A percentile compares a stretch with the other conserved stretches of the same genome.
Conservation (phyloP, 2,329 filamentous ascomycete species). For the Epichloe gansuensis region DNA sequence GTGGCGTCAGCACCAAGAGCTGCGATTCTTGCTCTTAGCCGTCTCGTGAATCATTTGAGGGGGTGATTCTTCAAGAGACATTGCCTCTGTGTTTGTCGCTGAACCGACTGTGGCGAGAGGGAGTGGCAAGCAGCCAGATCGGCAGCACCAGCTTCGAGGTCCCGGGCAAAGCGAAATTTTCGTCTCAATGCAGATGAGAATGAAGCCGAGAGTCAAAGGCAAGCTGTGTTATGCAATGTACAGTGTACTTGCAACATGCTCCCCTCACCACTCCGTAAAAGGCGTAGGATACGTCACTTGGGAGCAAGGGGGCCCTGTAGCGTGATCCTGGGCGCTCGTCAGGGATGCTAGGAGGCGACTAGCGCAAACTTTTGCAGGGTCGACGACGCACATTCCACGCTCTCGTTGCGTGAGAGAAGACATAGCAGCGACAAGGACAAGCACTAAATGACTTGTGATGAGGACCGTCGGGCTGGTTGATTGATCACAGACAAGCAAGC, state of each 20-base stretch:
- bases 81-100: neutral
- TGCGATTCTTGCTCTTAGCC: neutral
- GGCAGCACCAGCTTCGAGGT: neutral
- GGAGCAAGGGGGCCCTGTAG: slow-evolving; percentile 1
- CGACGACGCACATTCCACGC: neutral
- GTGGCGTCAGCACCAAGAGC: neutral
- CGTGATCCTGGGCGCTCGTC: slow-evolving; percentile 1
- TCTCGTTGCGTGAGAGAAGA: slow-evolving; percentile 2
- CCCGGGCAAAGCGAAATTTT: neutral
- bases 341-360: slow-evolving; percentile 3
- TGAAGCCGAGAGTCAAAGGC: neutral
- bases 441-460: neutral
- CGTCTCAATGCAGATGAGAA: neutral
- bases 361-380: slow-evolving; percentile 9
- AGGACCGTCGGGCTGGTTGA: neutral
- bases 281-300: slow-evolving; percentile 4
- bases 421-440: neutral
- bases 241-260: neutral
- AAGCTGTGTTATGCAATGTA: neutral
- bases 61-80: neutral
- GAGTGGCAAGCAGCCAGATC: neutral
- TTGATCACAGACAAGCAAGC: no score
- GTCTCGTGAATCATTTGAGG: neutral
- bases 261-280: neutral
- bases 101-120: no score